These are phyloP conservation scores for Bisporella sp. DNA, from an alignment of 2,329 filamentous ascomycete genomes.

Conservation along the genomic window DNA sequence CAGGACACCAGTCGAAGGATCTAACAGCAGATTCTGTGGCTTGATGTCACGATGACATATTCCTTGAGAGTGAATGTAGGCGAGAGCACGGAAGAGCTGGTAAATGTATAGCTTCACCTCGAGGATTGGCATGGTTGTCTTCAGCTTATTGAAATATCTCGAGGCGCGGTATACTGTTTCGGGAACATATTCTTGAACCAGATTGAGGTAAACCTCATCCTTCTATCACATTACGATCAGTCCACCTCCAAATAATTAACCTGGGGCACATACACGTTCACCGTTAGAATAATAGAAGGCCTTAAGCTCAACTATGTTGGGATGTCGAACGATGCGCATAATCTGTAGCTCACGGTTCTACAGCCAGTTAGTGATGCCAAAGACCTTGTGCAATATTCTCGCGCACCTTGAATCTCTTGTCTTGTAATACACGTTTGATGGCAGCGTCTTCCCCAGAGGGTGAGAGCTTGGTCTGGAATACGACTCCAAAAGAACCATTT, in stretches of 20 bases:
- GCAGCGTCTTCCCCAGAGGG: slow-evolving; percentile 97
- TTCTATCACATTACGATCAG: slow-evolving; percentile 49
- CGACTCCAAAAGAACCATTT: slow-evolving; percentile 97
- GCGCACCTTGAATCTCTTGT: slow-evolving; percentile 97
- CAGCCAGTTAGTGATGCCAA: slow-evolving; percentile 24
- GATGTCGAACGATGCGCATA: slow-evolving; percentile 98
- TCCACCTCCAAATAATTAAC: slow-evolving; percentile 20
- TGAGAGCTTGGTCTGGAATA: slow-evolving; percentile 97
- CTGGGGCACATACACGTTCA: slow-evolving; percentile 66
- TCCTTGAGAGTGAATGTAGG: slow-evolving; percentile 98
- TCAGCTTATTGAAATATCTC: slow-evolving; percentile 99
- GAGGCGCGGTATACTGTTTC: slow-evolving; percentile 98
- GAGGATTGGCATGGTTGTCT: slow-evolving; percentile 97
- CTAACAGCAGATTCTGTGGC: slow-evolving; percentile 92
- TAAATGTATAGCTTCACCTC: slow-evolving; percentile 99
- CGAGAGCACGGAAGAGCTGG: slow-evolving; percentile 95
- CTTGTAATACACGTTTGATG: slow-evolving; percentile 97
- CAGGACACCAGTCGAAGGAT: slow-evolving; percentile 82
- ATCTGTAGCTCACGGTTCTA: slow-evolving; percentile 99
- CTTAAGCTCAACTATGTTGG: slow-evolving; percentile 98
- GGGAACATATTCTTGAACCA: slow-evolving; percentile 95
- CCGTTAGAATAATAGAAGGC: slow-evolving; percentile 99
- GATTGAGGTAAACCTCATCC: slow-evolving; percentile 97
- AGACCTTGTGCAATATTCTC: background rate
- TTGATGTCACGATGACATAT: slow-evolving; percentile 99